Evolutionary conservation across 2,329 filamentous ascomycete species (phyloP), one percentile per base, ranked within the genome.

Genomic region (Aspergillus sclerotialis): DNA sequence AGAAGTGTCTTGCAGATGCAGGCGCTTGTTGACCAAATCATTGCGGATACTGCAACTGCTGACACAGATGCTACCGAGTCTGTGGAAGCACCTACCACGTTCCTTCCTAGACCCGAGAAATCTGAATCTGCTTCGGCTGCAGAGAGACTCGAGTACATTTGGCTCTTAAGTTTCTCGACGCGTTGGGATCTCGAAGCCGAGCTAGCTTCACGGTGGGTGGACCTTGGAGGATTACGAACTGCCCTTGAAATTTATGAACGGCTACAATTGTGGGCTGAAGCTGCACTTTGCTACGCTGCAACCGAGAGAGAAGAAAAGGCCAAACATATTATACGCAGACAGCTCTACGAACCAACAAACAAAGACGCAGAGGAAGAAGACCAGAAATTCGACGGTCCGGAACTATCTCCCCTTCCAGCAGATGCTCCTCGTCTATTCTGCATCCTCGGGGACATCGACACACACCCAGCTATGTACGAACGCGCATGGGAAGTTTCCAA

Each of bases 161-260:
- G 93, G 63, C 77, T 84, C 10, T 71, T 98, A 2, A 82, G 78
- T 14, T 85, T 89, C 0, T 88, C 90, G 1, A 85, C 88, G 0
- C 70, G 89, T 33, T 98, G 92, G 92, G 87, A 94, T 51, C 75
- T 98, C 1, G 92, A 98, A 56, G 82, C 89, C 0, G 92, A 98
- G 56, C 72, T 98, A 10, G 92, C 92, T 1, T 80, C 86, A 40
- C 79, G 88, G n/a, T 98, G 92, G 92, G 84, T 89, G 0, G 76
- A 78, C 30, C 75, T 95, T 3, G 92, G 92, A 7, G 93, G 88
- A 26, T 67, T 98, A 2, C 74, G 86, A 3, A 94, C 89, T 1
- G 92, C 92, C 0, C 73, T 98, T 2, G 92, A 95, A 40, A 96
- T 98, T 40, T 98, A 96, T 63, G 89, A 94, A 63, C 76, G 92